phyloP scores from a whole-genome alignment of 2,329 filamentous ascomycete species.

The Leptographium procerum region DNA sequence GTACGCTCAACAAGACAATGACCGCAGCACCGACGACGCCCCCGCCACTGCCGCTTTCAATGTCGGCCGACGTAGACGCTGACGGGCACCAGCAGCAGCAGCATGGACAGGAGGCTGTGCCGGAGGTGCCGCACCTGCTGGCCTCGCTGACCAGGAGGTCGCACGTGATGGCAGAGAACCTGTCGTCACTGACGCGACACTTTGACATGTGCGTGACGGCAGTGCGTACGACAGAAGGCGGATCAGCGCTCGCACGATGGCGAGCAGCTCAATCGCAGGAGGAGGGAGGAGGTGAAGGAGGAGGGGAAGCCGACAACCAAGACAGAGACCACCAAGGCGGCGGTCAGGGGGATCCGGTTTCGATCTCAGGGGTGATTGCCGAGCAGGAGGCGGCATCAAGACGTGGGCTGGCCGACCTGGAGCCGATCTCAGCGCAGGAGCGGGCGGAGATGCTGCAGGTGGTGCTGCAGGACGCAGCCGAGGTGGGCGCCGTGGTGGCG shows the following conservation, averaged over 20 bases:
- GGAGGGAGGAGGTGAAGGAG: conserved; percentile 35
- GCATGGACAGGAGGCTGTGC: conserved; percentile 16
- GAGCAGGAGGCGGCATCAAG: conserved; percentile 35
- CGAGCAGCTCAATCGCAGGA: conserved; percentile 39
- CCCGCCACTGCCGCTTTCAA: neutral
- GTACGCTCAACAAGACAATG: conserved; percentile 49
- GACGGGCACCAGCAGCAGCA: too few species aligned
- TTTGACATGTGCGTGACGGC: conserved; percentile 91
- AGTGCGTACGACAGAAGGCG: conserved; percentile 79
- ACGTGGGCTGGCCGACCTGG: conserved; percentile 31
- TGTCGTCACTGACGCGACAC: conserved; percentile 72
- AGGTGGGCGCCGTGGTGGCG: conserved; percentile 54
- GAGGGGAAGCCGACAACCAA: conserved; percentile 24
- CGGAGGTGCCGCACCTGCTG: conserved; percentile 39
- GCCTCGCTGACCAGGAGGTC: conserved; percentile 60
- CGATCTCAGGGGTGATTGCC: conserved; percentile 56
- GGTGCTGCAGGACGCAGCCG: conserved; percentile 57
- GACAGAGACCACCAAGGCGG: conserved; percentile 24
- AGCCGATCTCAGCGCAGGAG: conserved; percentile 65
- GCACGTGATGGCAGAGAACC: conserved; percentile 67
- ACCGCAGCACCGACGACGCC: conserved; percentile 20
- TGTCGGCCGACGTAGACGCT: neutral
- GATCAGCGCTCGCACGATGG: conserved; percentile 54
- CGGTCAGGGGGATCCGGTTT: too few species aligned
- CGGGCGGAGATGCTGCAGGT: conserved; percentile 74